A percentile compares a stretch with the other conserved stretches of the same genome.
phyloP scores from a whole-genome alignment of 2,329 filamentous ascomycete species.

The Emmonsiellopsis sp. region DNA sequence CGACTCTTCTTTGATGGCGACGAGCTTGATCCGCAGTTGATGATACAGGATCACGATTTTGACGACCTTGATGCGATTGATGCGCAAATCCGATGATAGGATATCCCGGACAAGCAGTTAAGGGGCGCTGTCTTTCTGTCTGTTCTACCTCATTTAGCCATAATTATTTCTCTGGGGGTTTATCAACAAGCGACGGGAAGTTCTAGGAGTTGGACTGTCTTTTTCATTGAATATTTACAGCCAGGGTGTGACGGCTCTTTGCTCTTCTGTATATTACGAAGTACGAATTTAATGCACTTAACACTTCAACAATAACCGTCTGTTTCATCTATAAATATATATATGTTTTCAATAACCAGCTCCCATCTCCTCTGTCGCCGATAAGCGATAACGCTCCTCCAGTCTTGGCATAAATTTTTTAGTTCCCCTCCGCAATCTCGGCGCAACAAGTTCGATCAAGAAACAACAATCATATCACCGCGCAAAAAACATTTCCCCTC shows the following conservation, averaged over 20 bases:
- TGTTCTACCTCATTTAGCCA: no score
- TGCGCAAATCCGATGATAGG: slow-evolving; percentile 51
- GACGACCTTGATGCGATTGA: slow-evolving; percentile 68
- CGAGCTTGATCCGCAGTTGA: slow-evolving; percentile 49
- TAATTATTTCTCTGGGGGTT: no score
- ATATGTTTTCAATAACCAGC: no score
- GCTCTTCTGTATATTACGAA: no score
- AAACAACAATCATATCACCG: background rate
- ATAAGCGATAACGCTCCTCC: background rate
- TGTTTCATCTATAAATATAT: no score
- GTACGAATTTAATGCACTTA: no score
- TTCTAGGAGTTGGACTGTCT: no score
- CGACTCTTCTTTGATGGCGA: slow-evolving; percentile 69
- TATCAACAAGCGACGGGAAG: no score
- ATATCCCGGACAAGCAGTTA: background rate
- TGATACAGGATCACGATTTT: slow-evolving; percentile 59
- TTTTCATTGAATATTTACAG: no score
- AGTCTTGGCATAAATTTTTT: slow-evolving; percentile 2
- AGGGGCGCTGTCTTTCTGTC: background rate
- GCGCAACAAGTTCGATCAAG: background rate
- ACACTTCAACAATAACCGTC: no score
- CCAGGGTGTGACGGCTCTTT: no score
- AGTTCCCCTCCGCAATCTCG: background rate
- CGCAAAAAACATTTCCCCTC: background rate
- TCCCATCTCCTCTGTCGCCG: background rate